Evolutionary conservation across 768 basidiomycete species (phyloP).

Genomic region (Phanerodontia chrysosporium): DNA sequence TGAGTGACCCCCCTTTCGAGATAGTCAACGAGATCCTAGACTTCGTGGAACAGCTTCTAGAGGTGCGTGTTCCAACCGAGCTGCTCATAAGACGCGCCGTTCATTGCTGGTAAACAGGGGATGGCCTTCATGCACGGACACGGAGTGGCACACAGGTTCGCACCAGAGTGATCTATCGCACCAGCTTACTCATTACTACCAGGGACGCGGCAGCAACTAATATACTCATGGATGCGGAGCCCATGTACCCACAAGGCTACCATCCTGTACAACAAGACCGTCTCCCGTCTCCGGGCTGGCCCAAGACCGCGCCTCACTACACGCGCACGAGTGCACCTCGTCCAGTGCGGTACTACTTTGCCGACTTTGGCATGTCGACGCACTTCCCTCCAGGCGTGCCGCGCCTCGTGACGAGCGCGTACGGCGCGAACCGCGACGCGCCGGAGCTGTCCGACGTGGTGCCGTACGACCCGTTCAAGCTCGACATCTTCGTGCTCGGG

Average conservation of each 20-base stretch:
- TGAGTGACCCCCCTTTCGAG: constrained; percentile 17
- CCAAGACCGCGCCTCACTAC: not conserved
- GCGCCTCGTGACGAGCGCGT: constrained; percentile 8
- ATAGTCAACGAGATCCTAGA: constrained; percentile 19
- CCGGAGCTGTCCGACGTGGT: constrained; percentile 20
- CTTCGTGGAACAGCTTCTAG: constrained; percentile 21
- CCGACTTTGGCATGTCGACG: constrained; percentile 15
- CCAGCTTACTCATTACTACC: not conserved
- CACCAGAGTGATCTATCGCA: not conserved
- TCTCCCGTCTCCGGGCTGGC: not conserved
- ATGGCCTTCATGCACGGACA: constrained; percentile 18
- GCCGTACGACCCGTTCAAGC: constrained; percentile 28
- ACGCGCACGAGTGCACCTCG: not conserved
- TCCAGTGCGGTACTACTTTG: constrained; percentile 14
- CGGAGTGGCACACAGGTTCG: constrained; percentile 19
- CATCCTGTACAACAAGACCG: constrained; percentile 1
- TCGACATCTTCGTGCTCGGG: constrained; percentile 27
- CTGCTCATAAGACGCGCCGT: too few species aligned
- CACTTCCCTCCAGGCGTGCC: not conserved
- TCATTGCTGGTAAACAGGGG: constrained; percentile 13
- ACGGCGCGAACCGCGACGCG: constrained; percentile 14
- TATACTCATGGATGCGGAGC: constrained; percentile 10
- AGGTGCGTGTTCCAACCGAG: not conserved
- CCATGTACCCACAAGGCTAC: constrained; percentile 6
- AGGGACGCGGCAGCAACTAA: not conserved